Base-by-base conservation (phyloP, 768 basidiomycete species). In the Antrodiella citrinella region DNA sequence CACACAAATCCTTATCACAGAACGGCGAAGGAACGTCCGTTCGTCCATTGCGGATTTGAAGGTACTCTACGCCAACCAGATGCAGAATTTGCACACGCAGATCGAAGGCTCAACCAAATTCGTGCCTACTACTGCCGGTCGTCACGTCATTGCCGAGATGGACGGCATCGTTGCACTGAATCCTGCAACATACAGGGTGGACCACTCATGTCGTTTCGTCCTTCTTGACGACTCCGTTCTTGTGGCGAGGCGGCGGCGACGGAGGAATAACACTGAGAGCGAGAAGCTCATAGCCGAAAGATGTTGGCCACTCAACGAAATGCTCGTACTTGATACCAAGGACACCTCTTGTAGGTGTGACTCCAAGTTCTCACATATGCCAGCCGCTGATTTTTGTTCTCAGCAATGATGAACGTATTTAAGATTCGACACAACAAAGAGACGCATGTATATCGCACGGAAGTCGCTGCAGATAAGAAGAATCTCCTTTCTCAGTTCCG, bases 31-130 rank as follows among this genome's bases (percentile, higher is more conserved):
- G 19, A 78, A 79, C 0, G 75, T 77, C 13, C 90, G 95, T 26
- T 96, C 93, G 23, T 98, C 95, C 11, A 77, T 98, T n/a, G 90
- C 91, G 24, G 94, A 99, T 67, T 81, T 98, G 25, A 87, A 91
- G 45, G 82, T 92, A 50, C 78, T 98, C 51, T 98, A 98, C 63
- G 91, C 88, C 55, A 88, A 88, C 48, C 96, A 98, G 70, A 88
- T 98, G 76, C 91, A 93, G 60, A 78, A 81, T 0, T 72, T 98
- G 0, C 94, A 96, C 65, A 70, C 86, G 1, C 83, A 86, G 48
- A 88, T 98, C 55, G 92, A 97, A 58, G 96, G 96, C 24, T 90
- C 93, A 0, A 84, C 92, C 56, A 97, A 97, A 65, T 95, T 94
- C 64, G 84, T 92, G 0, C 94, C 95, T 0, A 82, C 89, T 11